These are phyloP conservation scores for Acanthamoeba lenticulata DNA, from an alignment of 208 protist species.

Conservation along the genomic window DNA sequence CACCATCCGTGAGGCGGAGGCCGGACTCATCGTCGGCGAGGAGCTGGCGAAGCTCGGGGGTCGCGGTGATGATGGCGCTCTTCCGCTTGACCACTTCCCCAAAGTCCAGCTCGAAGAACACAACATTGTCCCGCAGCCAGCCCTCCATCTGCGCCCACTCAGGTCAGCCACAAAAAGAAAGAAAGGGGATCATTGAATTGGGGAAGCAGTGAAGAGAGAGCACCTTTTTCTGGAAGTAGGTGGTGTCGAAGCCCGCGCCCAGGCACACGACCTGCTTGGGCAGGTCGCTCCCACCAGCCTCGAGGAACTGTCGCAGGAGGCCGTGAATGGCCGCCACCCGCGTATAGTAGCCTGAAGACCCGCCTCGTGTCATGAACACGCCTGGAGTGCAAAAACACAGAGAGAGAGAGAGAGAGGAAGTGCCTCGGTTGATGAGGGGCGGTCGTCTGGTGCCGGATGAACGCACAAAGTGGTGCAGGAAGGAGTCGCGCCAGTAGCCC, in stretches of 20 bases:
- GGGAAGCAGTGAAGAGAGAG: no score
- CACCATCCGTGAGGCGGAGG: no score
- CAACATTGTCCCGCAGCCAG: not conserved
- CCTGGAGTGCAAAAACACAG: no score
- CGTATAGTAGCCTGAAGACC: conserved; percentile 53
- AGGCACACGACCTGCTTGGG: conserved; percentile 58
- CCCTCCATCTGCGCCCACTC: not conserved
- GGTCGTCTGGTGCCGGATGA: not conserved
- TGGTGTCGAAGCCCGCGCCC: conserved; percentile 65
- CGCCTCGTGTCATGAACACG: not conserved
- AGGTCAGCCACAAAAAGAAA: not conserved
- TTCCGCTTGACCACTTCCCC: conserved; percentile 18
- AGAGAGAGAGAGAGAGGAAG: not conserved
- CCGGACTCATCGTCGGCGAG: no score
- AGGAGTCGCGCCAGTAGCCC: conserved; percentile 38
- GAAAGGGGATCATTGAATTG: no score
- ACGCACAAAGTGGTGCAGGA: conserved; percentile 27
- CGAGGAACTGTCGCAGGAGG: conserved; percentile 11
- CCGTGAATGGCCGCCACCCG: conserved; percentile 34
- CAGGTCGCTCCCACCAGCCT: not conserved
- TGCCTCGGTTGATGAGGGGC: conserved; percentile 61
- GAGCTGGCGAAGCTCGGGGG: not conserved
- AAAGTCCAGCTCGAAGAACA: conserved; percentile 65
- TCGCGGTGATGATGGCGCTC: not conserved
- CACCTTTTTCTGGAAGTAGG: conserved; percentile 63